These are phyloP conservation scores for Ramaria sp. DNA, from an alignment of 768 basidiomycete species.

Conservation along the genomic window DNA sequence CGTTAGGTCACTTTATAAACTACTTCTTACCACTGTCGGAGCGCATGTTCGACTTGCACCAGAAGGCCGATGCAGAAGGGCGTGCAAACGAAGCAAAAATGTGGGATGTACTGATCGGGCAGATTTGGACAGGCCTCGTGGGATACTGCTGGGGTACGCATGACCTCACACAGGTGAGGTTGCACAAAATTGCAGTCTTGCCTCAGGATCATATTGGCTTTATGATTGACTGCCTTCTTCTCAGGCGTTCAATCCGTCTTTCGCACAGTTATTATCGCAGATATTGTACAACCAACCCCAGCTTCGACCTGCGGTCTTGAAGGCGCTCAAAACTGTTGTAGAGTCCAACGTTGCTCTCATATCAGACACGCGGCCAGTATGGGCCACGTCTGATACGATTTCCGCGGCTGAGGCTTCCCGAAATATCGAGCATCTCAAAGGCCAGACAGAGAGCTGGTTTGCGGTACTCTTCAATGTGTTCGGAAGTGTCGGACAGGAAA, in stretches of 20 bases:
- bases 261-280: constrained; percentile 86
- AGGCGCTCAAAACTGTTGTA: constrained; percentile 69
- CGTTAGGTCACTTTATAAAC: constrained; percentile 72
- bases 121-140: constrained; percentile 86
- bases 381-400: constrained; percentile 22
- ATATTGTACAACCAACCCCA: constrained; percentile 84
- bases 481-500: constrained; percentile 67
- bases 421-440: constrained; percentile 63
- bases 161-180: constrained; percentile 60
- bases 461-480: constrained; percentile 97
- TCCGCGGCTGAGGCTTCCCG: constrained; percentile 47
- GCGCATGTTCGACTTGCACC: constrained; percentile 81
- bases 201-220: not conserved
- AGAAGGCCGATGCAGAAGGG: constrained; percentile 63
- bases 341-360: constrained; percentile 62
- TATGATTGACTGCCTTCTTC: not conserved
- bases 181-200: not conserved
- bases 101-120: constrained; percentile 87
- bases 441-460: constrained; percentile 85
- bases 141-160: constrained; percentile 79
- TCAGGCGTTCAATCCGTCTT: constrained; percentile 63
- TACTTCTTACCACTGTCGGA: constrained; percentile 94
- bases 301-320: constrained; percentile 73
- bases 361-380: constrained; percentile 16
- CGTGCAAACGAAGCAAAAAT: constrained; percentile 84